Percentiles rank a stretch among this genome's conserved stretches.
Conservation (phyloP, 2,329 filamentous ascomycete species). For the Trichoderma koningii region DNA sequence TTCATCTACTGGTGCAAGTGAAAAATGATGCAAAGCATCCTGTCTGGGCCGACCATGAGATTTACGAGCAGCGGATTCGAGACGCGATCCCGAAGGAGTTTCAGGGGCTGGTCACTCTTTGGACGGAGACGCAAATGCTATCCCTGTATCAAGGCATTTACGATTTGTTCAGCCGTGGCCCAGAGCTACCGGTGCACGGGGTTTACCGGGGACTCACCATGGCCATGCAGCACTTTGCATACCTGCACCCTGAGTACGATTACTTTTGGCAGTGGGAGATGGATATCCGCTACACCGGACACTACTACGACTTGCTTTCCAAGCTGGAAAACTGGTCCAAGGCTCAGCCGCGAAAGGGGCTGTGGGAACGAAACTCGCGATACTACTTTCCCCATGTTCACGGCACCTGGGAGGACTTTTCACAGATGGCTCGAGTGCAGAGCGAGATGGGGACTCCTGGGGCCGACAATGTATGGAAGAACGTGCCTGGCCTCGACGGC, state of each 20-base stretch:
- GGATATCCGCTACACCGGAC: constrained; percentile 86
- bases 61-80: constrained; percentile 67
- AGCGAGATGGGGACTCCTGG: constrained; percentile 68
- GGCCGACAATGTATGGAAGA: constrained; percentile 68
- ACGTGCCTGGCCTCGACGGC: constrained; percentile 47
- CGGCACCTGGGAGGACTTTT: constrained; percentile 78
- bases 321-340: constrained; percentile 70
- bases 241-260: constrained; percentile 85
- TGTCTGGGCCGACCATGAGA: constrained; percentile 74
- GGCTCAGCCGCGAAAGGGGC: constrained; percentile 72
- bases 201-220: constrained; percentile 92
- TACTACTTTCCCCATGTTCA: constrained; percentile 79
- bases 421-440: constrained; percentile 71
- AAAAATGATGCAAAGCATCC: constrained; percentile 73
- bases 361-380: constrained; percentile 78
- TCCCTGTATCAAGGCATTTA: constrained; percentile 86
- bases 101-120: constrained; percentile 82
- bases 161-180: constrained; percentile 68
- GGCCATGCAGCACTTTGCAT: constrained; percentile 92
- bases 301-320: constrained; percentile 75
- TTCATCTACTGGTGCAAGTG: constrained; percentile 83
- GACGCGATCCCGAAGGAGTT: constrained; percentile 81
- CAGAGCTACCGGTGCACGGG: constrained; percentile 78
- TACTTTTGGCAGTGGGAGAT: constrained; percentile 96
- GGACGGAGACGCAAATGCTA: constrained; percentile 93